A percentile compares a stretch with the other conserved stretches of the same genome.
Conservation (phyloP, 768 basidiomycete genomes). For the Leccinum rimulosum region DNA sequence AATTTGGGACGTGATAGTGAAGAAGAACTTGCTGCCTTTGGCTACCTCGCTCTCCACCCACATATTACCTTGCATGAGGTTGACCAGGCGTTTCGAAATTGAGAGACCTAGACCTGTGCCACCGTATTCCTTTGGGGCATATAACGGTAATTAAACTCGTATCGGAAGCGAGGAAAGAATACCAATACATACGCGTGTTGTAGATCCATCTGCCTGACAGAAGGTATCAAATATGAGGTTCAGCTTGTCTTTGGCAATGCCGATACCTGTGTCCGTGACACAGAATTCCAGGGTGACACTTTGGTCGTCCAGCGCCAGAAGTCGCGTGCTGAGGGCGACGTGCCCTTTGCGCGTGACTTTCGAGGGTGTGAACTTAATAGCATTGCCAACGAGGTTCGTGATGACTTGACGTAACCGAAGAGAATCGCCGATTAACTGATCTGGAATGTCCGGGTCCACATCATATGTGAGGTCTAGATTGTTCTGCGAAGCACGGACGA, state of each 20-base stretch:
- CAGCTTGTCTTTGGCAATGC: constrained; percentile 97
- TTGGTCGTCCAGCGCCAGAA: constrained; percentile 75
- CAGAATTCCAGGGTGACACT: constrained; percentile 94
- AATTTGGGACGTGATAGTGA: constrained; percentile 89
- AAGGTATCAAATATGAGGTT: constrained; percentile 99
- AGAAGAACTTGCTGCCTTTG: constrained; percentile 94
- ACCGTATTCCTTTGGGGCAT: constrained; percentile 75
- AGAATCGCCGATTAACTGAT: constrained; percentile 96
- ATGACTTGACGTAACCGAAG: constrained; percentile 93
- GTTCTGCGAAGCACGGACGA: constrained; percentile 96
- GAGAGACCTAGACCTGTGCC: constrained; percentile 96
- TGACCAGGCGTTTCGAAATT: constrained; percentile 95
- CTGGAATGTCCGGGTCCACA: constrained; percentile 92
- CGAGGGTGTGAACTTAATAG: constrained; percentile 93
- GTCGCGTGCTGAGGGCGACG: constrained; percentile 83
- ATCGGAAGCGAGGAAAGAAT: constrained; percentile 8
- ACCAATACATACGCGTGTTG: constrained; percentile 68
- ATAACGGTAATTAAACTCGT: constrained; percentile 17
- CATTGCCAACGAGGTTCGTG: constrained; percentile 93
- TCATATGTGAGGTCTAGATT: constrained; percentile 95
- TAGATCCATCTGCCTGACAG: constrained; percentile 97
- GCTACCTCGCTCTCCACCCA: constrained; percentile 97
- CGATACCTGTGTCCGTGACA: constrained; percentile 96
- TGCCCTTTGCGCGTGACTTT: constrained; percentile 79
- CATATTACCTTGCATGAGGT: constrained; percentile 97